Conservation (phyloP, 805 yeast species). For the Candida caryicola region DNA sequence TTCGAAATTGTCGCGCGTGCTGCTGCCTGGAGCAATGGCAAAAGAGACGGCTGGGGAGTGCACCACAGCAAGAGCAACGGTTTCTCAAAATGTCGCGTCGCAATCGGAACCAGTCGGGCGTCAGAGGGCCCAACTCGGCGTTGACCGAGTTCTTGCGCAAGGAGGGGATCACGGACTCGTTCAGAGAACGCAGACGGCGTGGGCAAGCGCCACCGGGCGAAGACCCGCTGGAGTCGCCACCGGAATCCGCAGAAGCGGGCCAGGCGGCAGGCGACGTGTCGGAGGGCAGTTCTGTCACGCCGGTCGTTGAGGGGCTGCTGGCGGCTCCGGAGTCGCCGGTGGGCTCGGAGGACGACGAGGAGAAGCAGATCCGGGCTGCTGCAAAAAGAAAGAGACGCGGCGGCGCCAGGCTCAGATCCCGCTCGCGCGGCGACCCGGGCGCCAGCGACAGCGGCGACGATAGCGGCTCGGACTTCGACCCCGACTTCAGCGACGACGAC, state of each 20-base stretch:
- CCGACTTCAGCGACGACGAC: slow-evolving; percentile 24
- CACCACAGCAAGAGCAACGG: background rate
- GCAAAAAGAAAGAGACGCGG: slow-evolving; percentile 43
- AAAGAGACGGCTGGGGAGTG: background rate
- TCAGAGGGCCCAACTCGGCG: slow-evolving; percentile 77
- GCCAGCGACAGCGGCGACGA: slow-evolving; percentile 30
- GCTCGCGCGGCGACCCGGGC: slow-evolving; percentile 5
- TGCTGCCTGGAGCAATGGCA: background rate
- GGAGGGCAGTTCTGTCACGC: slow-evolving; percentile 12
- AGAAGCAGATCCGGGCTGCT: slow-evolving; percentile 33
- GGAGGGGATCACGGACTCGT: slow-evolving; percentile 86
- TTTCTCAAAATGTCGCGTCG: slow-evolving; percentile 8
- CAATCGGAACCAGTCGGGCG: slow-evolving; percentile 16
- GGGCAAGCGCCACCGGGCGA: slow-evolving; percentile 8
- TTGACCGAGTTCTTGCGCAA: slow-evolving; percentile 82
- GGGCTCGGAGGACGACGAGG: slow-evolving; percentile 18
- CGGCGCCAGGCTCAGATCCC: slow-evolving; percentile 23
- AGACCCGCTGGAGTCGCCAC: slow-evolving; percentile 28
- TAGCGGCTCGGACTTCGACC: slow-evolving; percentile 34
- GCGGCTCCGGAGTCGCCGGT: slow-evolving; percentile 9
- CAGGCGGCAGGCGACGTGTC: background rate
- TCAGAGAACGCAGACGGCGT: slow-evolving; percentile 42
- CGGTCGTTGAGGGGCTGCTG: slow-evolving; percentile 10
- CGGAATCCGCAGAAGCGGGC: slow-evolving; percentile 12
- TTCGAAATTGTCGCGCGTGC: no score